Evolutionary conservation across 164 flowering plant species (phyloP), one percentile per base, ranked within the genome.

Genomic region (Akebia trifoliata): DNA sequence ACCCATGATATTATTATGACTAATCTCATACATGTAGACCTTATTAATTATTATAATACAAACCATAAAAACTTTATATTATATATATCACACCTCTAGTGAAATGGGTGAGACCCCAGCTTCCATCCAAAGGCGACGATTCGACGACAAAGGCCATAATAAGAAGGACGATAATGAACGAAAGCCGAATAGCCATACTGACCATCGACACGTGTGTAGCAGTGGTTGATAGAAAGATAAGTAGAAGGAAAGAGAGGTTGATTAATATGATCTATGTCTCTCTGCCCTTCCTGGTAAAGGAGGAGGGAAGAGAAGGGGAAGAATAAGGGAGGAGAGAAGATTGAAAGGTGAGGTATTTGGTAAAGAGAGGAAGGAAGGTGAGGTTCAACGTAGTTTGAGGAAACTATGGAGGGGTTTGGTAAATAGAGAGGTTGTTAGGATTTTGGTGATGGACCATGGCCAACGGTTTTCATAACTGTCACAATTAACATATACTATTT

Each of bases 281-380:
- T 53, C 60, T 26, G 32, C 60, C 60, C 55, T 55, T 37, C 60
- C 60, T 54, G 34, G 12, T 24, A n/a, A 56, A 56, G 54, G 53
- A 46, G 54, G n/a, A n/a, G 54, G 35, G 29, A 48, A 61, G 65
- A 40, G 11, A 21, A 22, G 9, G 40, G 22, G 18, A 17, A 8
- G 31, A 11, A n/a, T 0, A 21, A 43, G 32, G 18, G 18, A 12
- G 17, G 38, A 31, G 11, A 29, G 36, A n/a, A n/a, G n/a, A n/a
- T n/a, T n/a, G n/a, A n/a, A n/a, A n/a, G n/a, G n/a, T n/a, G 38
- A 14, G 36, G 20, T 12, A 20, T 15, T 8, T 21, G 24, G 18
- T 32, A 54, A 61, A 29, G 4, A 18, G 47, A 5, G 39, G 15
- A 25, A n/a, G 5, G 10, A 25, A 17, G 31, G 9, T 31, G 49